Evolutionary conservation across 139 green algal species (phyloP).

Genomic region (Chlorella sp.): DNA sequence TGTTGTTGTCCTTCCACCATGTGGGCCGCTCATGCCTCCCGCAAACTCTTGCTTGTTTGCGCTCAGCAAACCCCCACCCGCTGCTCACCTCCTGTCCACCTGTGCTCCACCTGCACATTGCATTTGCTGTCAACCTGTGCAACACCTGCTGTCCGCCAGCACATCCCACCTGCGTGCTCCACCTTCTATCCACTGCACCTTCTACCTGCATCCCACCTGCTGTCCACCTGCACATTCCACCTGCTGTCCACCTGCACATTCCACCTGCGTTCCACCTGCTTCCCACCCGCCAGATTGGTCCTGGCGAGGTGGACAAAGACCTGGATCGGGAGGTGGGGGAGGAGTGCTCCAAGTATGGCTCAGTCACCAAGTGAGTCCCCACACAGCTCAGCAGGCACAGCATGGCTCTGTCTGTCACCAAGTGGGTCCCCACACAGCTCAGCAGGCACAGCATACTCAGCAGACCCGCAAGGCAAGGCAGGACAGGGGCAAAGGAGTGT

Average conservation of each 20-base stretch:
- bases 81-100: neutral
- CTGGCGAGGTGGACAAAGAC: slow-evolving; percentile 91
- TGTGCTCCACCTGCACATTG: neutral
- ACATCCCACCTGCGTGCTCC: neutral
- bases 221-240: neutral
- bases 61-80: neutral
- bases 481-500: too few species aligned
- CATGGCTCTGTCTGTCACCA: too few species aligned
- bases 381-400: too few species aligned
- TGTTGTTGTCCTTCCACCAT: neutral
- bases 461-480: too few species aligned
- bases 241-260: neutral
- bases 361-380: slow-evolving; percentile 55
- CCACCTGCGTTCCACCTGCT: neutral
- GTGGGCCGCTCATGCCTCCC: neutral
- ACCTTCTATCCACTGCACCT: neutral
- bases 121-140: too few species aligned
- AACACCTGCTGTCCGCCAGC: too few species aligned
- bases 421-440: too few species aligned
- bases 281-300: slow-evolving; percentile 65
- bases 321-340: slow-evolving; percentile 92
- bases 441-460: too few species aligned
- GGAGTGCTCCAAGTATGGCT: slow-evolving; percentile 93
- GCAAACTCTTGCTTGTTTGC: too few species aligned
- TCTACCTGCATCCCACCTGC: neutral